Conservation (phyloP, 2,329 filamentous ascomycete species). For the Clathrospora elynae region DNA sequence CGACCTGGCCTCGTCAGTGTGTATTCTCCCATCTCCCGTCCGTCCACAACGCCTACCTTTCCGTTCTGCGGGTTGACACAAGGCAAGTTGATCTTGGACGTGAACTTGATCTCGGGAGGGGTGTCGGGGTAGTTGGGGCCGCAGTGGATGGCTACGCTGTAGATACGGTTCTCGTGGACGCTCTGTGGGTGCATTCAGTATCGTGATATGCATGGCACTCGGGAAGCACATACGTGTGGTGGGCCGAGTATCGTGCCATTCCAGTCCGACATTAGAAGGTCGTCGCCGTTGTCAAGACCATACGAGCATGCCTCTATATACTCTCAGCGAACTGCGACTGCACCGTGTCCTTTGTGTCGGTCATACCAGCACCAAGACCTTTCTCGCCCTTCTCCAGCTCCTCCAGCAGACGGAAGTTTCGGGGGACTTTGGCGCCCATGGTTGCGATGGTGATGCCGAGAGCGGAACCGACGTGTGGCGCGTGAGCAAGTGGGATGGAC, state of each 20-base stretch:
- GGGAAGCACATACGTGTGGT: conserved; percentile 73
- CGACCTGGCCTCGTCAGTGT: conserved; percentile 63
- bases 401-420: conserved; percentile 95
- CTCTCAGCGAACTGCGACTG: conserved; percentile 11
- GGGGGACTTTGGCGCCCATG: conserved; percentile 78
- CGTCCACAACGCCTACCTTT: conserved; percentile 57
- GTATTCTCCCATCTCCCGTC: background rate
- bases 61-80: conserved; percentile 84
- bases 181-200: conserved; percentile 61
- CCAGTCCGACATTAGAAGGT: conserved; percentile 98
- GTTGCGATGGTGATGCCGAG: conserved; percentile 18
- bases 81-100: conserved; percentile 94
- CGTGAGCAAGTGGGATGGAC: conserved; percentile 36
- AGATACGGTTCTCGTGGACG: conserved; percentile 98
- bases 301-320: conserved; percentile 89
- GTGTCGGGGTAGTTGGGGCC: conserved; percentile 85
- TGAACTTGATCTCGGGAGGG: conserved; percentile 88
- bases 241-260: conserved; percentile 97
- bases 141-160: conserved; percentile 96
- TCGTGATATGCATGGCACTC: background rate
- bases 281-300: conserved; percentile 89
- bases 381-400: conserved; percentile 99
- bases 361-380: conserved; percentile 81
- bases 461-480: conserved; percentile 18
- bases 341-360: background rate